Conservation (phyloP, 306 rosid species). For the Vicia villosa region DNA sequence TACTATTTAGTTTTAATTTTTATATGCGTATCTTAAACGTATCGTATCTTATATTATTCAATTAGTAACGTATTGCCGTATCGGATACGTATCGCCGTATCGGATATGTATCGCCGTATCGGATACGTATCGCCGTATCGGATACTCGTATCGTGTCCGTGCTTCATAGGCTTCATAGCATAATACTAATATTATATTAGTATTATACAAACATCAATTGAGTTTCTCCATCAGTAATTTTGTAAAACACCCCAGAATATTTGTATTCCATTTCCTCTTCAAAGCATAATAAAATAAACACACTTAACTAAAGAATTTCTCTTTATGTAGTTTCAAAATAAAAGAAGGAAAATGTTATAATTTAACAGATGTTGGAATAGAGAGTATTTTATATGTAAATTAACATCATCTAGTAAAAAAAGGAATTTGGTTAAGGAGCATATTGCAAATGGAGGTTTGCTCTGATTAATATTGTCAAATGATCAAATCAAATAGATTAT, state of each 20-base stretch:
- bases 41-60: no score
- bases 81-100: no score
- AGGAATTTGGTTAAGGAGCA: constrained; percentile 15
- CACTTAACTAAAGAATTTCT: not conserved
- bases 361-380: not conserved
- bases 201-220: not conserved
- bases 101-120: no score
- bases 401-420: not conserved
- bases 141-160: no score
- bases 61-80: no score
- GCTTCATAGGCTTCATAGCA: no score
- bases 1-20: no score
- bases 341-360: not conserved
- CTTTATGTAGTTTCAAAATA: not conserved
- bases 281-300: not conserved
- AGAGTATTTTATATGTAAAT: not conserved
- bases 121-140: no score
- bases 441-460: constrained; percentile 1
- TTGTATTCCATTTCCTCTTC: not conserved
- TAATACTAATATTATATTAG: not conserved
- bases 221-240: not conserved
- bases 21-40: no score
- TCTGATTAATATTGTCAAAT: constrained; percentile 3
- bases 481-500: not conserved
- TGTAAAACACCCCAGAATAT: not conserved